A percentile compares a stretch with the other conserved stretches of the same genome.
phyloP scores from a whole-genome alignment of 1,139 yeast genomes.

The Sugiyamaella pinicola region DNA sequence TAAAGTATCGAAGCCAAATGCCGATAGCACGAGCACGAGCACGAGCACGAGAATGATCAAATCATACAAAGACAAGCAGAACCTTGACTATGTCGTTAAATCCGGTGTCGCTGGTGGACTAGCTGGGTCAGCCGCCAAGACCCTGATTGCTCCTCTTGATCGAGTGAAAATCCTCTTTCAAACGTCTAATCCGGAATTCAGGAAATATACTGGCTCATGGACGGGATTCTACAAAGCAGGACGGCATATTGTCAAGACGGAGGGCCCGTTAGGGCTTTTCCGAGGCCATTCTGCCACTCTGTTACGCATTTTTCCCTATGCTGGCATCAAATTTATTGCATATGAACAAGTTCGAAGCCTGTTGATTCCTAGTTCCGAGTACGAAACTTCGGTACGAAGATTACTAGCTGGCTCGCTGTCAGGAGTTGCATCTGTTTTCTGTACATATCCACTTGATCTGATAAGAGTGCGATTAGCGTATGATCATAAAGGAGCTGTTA shows the following conservation, averaged over 20 bases:
- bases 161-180: constrained; percentile 93
- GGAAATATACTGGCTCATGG: constrained; percentile 77
- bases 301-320: constrained; percentile 90
- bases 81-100: constrained; percentile 73
- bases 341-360: constrained; percentile 87
- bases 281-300: constrained; percentile 96
- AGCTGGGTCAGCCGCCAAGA: constrained; percentile 95
- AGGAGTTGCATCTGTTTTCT: constrained; percentile 78
- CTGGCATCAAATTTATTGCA: constrained; percentile 96
- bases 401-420: constrained; percentile 88
- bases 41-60: not conserved
- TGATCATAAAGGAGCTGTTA: constrained; percentile 54
- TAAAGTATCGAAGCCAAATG: not conserved
- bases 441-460: constrained; percentile 90
- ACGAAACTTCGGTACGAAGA: constrained; percentile 81
- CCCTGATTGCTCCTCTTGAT: constrained; percentile 92
- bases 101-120: constrained; percentile 94
- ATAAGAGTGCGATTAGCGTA: constrained; percentile 90
- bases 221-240: constrained; percentile 77
- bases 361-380: constrained; percentile 69
- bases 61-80: constrained; percentile 58
- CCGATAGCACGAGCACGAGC: constrained; percentile 1
- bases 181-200: constrained; percentile 88
- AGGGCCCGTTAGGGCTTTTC: constrained; percentile 81
- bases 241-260: constrained; percentile 60